phyloP scores from a whole-genome alignment of 2,329 filamentous ascomycete species.

The Trichoderma pleuroti region DNA sequence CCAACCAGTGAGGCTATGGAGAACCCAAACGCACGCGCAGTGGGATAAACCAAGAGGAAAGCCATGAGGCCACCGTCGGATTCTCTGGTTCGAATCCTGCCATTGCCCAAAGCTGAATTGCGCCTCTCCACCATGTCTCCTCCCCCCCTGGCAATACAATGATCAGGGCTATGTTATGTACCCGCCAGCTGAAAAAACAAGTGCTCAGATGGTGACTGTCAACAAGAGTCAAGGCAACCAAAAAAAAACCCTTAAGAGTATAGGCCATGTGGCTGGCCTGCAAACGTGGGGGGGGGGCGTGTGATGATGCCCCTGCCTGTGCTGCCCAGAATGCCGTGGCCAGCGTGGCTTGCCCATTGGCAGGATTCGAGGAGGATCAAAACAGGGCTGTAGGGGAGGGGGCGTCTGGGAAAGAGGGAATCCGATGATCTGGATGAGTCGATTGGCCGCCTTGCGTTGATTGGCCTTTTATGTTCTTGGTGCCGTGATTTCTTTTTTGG shows the following conservation, averaged over 20 bases:
- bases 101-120: conserved; percentile 9
- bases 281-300: not conserved
- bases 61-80: conserved; percentile 2
- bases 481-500: not conserved
- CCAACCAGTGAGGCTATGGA: conserved; percentile 9
- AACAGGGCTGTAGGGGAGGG: not conserved
- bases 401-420: not conserved
- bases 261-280: not conserved
- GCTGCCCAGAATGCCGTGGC: not conserved
- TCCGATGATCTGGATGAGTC: conserved; percentile 12
- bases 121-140: not conserved
- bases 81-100: not conserved
- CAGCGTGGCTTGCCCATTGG: not conserved
- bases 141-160: not conserved
- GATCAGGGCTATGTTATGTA: not conserved
- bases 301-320: not conserved
- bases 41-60: not conserved
- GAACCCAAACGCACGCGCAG: not conserved
- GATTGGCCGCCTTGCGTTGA: conserved; percentile 8
- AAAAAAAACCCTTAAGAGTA: not conserved
- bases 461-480: not conserved
- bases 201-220: not conserved
- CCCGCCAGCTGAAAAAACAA: not conserved
- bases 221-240: not conserved
- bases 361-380: not conserved